Base-by-base conservation (phyloP, 192 early-diverging fungal species). In the Fimicolochytrium jonesii region DNA sequence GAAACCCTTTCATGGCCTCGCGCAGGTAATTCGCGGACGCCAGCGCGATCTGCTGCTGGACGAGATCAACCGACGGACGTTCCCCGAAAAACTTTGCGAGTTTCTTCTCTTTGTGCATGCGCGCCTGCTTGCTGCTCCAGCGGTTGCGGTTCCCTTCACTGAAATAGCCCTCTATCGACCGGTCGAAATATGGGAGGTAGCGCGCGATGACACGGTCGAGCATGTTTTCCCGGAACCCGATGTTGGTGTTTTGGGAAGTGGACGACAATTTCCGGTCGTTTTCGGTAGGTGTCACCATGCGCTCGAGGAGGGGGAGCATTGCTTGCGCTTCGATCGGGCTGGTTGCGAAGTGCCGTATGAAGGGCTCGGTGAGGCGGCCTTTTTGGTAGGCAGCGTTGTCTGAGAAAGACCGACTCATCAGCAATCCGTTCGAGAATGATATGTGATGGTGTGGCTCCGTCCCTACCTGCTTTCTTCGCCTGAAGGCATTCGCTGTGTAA, bases 1-100 rank as follows among this genome's bases (percentile, higher is more conserved):
- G n/a, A n/a, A n/a, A n/a, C n/a, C n/a, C n/a, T n/a, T n/a, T n/a
- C n/a, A n/a, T n/a, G n/a, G n/a, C n/a, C n/a, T n/a, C n/a, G n/a
- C 22, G 22, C 44, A 33, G 58, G 54, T 47, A 37, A 43, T 11
- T 37, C 57, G 46, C 41, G 18, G 60, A 39, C 35, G 26, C 47
- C 34, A 61, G 46, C 11, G 48, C 26, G 29, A 43, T 67, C 52
- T 73, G 87, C 69, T 70, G 67, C 30, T 73, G 67, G 66, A 88
- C 55, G 23, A 78, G 71, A 22, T 85, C 81, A 28, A 71, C 71
- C 11, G 80, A 68, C 20, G 80, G 83, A 18, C 83, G 70, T 41
- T 79, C 70, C 22, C 87, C 87, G 76, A 88, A 88, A 69, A 88
- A 88, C 45, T 80, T 84, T 59, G 74, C 70, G 35, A 88, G 71